phyloP scores from a whole-genome alignment of 1,139 yeast species.

The Hansenula lynferdii region DNA sequence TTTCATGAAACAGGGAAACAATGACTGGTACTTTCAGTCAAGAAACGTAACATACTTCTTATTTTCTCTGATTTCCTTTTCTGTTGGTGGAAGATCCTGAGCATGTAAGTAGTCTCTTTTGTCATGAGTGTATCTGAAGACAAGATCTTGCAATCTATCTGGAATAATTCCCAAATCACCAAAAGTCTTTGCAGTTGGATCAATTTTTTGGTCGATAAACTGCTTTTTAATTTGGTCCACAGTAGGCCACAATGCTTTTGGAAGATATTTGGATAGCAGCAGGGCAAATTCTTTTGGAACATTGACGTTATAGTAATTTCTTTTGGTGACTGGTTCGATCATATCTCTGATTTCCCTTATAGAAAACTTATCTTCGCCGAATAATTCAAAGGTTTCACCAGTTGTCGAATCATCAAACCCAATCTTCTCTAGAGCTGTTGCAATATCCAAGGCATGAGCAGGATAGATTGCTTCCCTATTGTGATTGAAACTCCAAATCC shows the following conservation, averaged over 20 bases:
- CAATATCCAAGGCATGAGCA: slow-evolving; percentile 75
- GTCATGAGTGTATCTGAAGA: slow-evolving; percentile 46
- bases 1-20: not conserved
- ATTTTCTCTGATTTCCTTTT: slow-evolving; percentile 16
- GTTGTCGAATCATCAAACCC: slow-evolving; percentile 79
- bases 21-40: too few species aligned
- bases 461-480: slow-evolving; percentile 66
- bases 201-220: slow-evolving; percentile 61
- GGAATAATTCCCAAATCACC: slow-evolving; percentile 70
- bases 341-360: slow-evolving; percentile 63
- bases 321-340: slow-evolving; percentile 55
- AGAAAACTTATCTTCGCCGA: slow-evolving; percentile 67
- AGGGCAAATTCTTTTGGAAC: slow-evolving; percentile 48
- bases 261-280: slow-evolving; percentile 43
- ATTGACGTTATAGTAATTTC: slow-evolving; percentile 38
- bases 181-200: slow-evolving; percentile 60
- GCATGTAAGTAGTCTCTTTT: slow-evolving; percentile 22
- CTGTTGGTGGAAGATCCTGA: slow-evolving; percentile 26
- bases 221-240: slow-evolving; percentile 74
- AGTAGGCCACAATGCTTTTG: slow-evolving; percentile 64
- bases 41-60: slow-evolving; percentile 10
- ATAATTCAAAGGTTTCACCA: slow-evolving; percentile 73
- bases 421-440: slow-evolving; percentile 71
- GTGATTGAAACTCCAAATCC: slow-evolving; percentile 60
- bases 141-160: slow-evolving; percentile 62